Evolutionary conservation across 768 basidiomycete species (phyloP), one percentile per base, ranked within the genome.

Genomic region (Boletus rubropictus): DNA sequence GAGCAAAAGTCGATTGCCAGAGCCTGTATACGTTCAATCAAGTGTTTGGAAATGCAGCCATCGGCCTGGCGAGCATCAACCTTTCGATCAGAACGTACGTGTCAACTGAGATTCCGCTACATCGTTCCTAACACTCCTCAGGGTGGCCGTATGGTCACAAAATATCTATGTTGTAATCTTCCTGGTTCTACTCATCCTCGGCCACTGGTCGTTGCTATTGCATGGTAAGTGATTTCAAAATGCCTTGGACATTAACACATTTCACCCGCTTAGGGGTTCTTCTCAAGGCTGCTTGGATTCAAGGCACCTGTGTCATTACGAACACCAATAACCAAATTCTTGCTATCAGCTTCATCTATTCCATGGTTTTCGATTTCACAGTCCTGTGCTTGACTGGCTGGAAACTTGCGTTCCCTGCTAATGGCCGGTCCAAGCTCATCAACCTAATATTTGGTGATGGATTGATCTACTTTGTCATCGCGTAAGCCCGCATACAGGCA

Each of bases 91-190:
- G 83, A 62, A 85, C 84, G 82, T 84, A 60, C 53, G 79, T 67
- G 1, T 44, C 45, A 15, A 44, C 7, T 20, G 18, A 22, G 29
- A n/a, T 32, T 24, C 12, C 11, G 35, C 20, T 36, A 21, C 32
- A 18, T 38, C 8, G 3, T 38, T 39, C 10, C 39, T 58, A 20
- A 53, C 37, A 14, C 10, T 39, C 34, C 27, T 43, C 48, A 86
- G 84, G 6, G 81, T 86, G 58, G 84, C 84, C 0, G 79, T 86
- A 1, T 86, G 84, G 82, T 77, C 76, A 0, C 76, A 82, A 50
- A 73, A 69, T 39, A 72, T 65, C 67, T 78, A 69, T 47, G 72
- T 86, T 32, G 70, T 79, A 22, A 42, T 66, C 11, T 76, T 77
- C 18, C 69, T 86, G 2, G 62, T 81, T 18, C 44, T 69, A 3